Evolutionary conservation across 306 rosid species (phyloP).

Genomic region (Quercus rubra): DNA sequence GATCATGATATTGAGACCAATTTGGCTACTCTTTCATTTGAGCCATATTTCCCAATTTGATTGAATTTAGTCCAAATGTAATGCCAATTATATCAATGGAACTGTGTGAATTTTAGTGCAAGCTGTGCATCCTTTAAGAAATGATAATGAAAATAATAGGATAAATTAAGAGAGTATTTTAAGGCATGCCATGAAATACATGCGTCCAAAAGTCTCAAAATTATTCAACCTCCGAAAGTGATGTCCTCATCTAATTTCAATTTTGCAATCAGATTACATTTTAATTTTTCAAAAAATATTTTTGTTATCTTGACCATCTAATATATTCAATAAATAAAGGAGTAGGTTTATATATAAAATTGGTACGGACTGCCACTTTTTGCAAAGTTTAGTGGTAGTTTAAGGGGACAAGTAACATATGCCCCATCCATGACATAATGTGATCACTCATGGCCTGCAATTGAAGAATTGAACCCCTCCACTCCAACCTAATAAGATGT

Average conservation of each 20-base stretch:
- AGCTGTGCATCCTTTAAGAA: background rate
- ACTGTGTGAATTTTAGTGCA: too few species aligned
- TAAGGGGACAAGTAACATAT: background rate
- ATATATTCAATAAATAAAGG: background rate
- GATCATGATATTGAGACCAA: constrained; percentile 1
- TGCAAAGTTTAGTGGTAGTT: background rate
- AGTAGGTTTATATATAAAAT: background rate
- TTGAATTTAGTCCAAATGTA: too few species aligned
- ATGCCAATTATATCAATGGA: too few species aligned
- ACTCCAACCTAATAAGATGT: background rate
- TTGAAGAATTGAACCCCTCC: background rate
- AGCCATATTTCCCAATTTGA: too few species aligned
- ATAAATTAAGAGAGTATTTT: background rate
- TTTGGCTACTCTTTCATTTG: background rate
- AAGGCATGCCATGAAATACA: background rate
- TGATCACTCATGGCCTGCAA: background rate
- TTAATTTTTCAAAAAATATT: background rate
- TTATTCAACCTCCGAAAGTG: background rate
- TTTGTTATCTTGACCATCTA: background rate
- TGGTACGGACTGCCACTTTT: background rate
- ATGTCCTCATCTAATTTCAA: background rate
- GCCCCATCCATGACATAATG: background rate
- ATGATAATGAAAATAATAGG: background rate
- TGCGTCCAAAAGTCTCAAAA: background rate
- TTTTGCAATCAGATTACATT: too few species aligned